Conservation (phyloP, 2,329 filamentous ascomycete species). For the Daldinia sp. region DNA sequence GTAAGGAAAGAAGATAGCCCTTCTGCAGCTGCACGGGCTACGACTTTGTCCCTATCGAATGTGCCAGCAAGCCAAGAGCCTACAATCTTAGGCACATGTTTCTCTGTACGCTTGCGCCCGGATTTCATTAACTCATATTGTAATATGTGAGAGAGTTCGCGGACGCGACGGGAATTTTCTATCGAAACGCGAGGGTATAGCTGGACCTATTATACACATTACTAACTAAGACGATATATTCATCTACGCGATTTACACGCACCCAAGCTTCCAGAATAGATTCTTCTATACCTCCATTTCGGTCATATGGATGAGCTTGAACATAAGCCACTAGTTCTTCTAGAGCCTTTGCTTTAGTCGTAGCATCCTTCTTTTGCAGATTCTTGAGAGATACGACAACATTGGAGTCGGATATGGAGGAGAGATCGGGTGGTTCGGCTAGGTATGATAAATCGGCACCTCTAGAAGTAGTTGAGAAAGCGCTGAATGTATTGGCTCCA, state of each 20-base stretch:
- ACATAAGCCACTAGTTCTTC: slow-evolving; percentile 81
- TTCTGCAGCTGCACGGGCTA: slow-evolving; percentile 78
- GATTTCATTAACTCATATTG: slow-evolving; percentile 70
- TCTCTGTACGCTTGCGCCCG: slow-evolving; percentile 83
- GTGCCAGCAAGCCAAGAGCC: slow-evolving; percentile 91
- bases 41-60: slow-evolving; percentile 83
- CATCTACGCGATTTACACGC: slow-evolving; percentile 32
- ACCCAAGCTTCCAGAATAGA: slow-evolving; percentile 90
- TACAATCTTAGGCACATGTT: slow-evolving; percentile 77
- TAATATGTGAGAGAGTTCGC: slow-evolving; percentile 82
- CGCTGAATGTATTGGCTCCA: slow-evolving; percentile 37
- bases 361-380: slow-evolving; percentile 89
- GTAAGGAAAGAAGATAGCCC: slow-evolving; percentile 79
- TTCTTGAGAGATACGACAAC: slow-evolving; percentile 93
- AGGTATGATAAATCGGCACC: slow-evolving; percentile 79
- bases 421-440: slow-evolving; percentile 83
- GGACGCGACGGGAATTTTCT: slow-evolving; percentile 85
- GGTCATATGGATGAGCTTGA: slow-evolving; percentile 59
- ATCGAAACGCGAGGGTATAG: slow-evolving; percentile 90
- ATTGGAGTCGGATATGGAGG: slow-evolving; percentile 78
- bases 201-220: slow-evolving; percentile 67
- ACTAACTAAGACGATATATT: slow-evolving; percentile 18
- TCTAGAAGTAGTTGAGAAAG: slow-evolving; percentile 53
- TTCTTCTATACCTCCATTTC: slow-evolving; percentile 75
- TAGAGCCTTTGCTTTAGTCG: slow-evolving; percentile 87